These are phyloP conservation scores for Penicillium fimorum DNA, from an alignment of 495 filamentous ascomycete species.

Conservation along the genomic window DNA sequence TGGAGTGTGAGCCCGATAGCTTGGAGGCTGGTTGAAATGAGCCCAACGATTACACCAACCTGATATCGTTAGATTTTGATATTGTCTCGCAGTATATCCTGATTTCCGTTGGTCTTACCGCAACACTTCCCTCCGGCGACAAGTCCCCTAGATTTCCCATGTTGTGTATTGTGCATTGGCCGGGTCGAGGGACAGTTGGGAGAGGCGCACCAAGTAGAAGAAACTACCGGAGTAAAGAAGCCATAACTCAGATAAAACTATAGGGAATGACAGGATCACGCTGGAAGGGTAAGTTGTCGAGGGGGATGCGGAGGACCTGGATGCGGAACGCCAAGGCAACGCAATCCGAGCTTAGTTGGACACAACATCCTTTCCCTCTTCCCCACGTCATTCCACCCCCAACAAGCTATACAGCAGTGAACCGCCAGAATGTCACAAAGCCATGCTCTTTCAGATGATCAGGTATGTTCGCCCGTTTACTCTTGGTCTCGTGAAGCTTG, in stretches of 20 bases:
- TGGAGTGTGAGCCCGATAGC: slow-evolving; percentile 96
- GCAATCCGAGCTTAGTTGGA: slow-evolving; percentile 30
- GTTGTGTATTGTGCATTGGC: slow-evolving; percentile 35
- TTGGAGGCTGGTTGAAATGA: slow-evolving; percentile 90
- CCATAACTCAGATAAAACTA: slow-evolving; percentile 22
- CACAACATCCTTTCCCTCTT: slow-evolving; percentile 21
- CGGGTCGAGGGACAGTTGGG: slow-evolving; percentile 16
- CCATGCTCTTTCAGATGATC: slow-evolving; percentile 95
- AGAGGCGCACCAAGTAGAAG: slow-evolving; percentile 22
- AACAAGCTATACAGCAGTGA: slow-evolving; percentile 19
- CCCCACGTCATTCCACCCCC: slow-evolving; percentile 27
- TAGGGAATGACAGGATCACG: slow-evolving; percentile 9
- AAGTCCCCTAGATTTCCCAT: slow-evolving; percentile 80
- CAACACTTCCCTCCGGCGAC: slow-evolving; percentile 82
- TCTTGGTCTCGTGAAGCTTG: not conserved
- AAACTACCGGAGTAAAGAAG: slow-evolving; percentile 22
- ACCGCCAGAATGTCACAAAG: slow-evolving; percentile 76
- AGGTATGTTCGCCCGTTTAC: slow-evolving; percentile 54
- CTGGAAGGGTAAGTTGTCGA: slow-evolving; percentile 5
- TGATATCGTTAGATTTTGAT: slow-evolving; percentile 34
- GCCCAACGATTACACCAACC: slow-evolving; percentile 90
- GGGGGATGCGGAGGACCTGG: slow-evolving; percentile 22
- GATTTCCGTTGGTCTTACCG: slow-evolving; percentile 52
- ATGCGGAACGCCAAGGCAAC: slow-evolving; percentile 28
- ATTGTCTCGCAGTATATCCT: not conserved